These are phyloP conservation scores for Stentor coeruleus DNA, from an alignment of 73 alveolate genomes.

Conservation along the genomic window DNA sequence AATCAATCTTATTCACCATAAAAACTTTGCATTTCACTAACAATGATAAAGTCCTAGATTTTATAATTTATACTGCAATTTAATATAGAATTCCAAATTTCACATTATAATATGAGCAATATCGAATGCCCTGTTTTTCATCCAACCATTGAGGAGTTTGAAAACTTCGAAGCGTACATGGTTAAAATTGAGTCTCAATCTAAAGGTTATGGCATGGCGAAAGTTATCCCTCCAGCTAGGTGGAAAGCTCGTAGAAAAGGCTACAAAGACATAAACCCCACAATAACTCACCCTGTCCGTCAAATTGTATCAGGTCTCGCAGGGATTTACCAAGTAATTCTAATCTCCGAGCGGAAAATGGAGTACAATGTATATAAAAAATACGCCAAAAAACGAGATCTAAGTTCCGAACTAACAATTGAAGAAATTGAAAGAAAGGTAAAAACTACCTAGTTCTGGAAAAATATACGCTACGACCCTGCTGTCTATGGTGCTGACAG, in stretches of 20 bases:
- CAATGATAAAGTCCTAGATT: no score
- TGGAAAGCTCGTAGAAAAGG: constrained; percentile 72
- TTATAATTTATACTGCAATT: no score
- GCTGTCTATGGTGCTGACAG: constrained; percentile 89
- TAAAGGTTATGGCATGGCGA: constrained; percentile 66
- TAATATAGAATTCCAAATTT: no score
- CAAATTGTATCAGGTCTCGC: constrained; percentile 69
- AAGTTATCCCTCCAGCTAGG: constrained; percentile 82
- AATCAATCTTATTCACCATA: no score
- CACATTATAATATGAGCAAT: no score
- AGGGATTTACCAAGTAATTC: constrained; percentile 57
- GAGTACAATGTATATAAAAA: constrained; percentile 38
- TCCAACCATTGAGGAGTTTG: constrained; percentile 69
- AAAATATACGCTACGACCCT: constrained; percentile 65
- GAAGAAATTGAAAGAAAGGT: constrained; percentile 66
- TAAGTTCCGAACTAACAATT: constrained; percentile 34
- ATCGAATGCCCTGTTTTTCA: constrained; percentile 74
- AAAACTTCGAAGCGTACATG: constrained; percentile 47
- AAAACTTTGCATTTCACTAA: no score
- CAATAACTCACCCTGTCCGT: constrained; percentile 68
- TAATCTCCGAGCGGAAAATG: constrained; percentile 18
- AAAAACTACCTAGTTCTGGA: constrained; percentile 62
- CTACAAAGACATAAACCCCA: constrained; percentile 40
- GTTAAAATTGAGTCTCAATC: constrained; percentile 64
- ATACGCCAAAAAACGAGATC: constrained; percentile 45